These are phyloP conservation scores for Penicillium subrubescens DNA, from an alignment of 495 filamentous ascomycete species.

Conservation along the genomic window DNA sequence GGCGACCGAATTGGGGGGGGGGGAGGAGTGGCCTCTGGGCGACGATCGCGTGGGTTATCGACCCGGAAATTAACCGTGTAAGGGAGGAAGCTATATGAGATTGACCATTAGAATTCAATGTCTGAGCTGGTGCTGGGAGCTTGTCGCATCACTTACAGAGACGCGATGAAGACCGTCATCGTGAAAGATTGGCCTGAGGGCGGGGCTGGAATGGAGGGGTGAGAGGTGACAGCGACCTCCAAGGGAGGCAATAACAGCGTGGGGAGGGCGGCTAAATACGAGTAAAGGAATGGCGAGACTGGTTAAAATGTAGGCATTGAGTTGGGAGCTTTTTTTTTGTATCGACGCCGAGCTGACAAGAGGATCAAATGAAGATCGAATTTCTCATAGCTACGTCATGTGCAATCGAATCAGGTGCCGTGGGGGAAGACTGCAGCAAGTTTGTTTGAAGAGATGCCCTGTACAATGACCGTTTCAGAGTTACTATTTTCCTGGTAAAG, in stretches of 20 bases:
- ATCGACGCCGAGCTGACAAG: conserved; percentile 16
- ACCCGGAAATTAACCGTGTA: conserved; percentile 80
- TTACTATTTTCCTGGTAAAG: neutral
- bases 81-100: conserved; percentile 71
- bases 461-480: neutral
- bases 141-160: conserved; percentile 63
- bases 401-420: conserved; percentile 25
- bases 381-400: conserved; percentile 49
- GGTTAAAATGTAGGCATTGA: conserved; percentile 4
- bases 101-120: neutral
- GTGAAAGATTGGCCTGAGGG: conserved; percentile 29
- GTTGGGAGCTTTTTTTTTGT: conserved; percentile 4
- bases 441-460: neutral
- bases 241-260: neutral
- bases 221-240: neutral
- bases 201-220: conserved; percentile 15
- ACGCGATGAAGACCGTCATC: conserved; percentile 83
- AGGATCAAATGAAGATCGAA: conserved; percentile 29
- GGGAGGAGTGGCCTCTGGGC: conserved; percentile 30
- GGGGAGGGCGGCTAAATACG: neutral
- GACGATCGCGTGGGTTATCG: conserved; percentile 29
- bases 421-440: conserved; percentile 11
- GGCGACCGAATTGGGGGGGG: conserved; percentile 39
- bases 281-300: neutral
- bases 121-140: conserved; percentile 1